Percentiles rank a stretch among this genome's conserved stretches.
Conservation (phyloP, 805 yeast genomes). For the Candida coleopterorum region DNA sequence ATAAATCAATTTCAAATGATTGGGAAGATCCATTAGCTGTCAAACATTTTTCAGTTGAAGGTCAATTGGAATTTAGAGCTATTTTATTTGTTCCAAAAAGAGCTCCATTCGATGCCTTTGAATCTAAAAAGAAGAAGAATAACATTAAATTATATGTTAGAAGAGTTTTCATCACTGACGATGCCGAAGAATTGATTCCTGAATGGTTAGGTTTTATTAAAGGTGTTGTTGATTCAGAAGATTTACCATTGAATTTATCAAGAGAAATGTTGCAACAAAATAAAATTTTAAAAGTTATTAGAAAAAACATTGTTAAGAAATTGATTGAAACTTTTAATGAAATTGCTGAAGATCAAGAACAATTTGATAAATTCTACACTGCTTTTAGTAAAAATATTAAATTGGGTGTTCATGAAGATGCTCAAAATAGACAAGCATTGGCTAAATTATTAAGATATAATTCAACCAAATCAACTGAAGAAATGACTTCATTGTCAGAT, state of each 20-base stretch:
- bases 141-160: slow-evolving; percentile 98
- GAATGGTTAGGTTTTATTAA: slow-evolving; percentile 96
- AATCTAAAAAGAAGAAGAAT: slow-evolving; percentile 97
- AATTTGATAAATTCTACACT: slow-evolving; percentile 95
- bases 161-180: slow-evolving; percentile 99
- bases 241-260: slow-evolving; percentile 97
- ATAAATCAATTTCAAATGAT: slow-evolving; percentile 98
- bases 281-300: slow-evolving; percentile 98
- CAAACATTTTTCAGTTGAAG: slow-evolving; percentile 99
- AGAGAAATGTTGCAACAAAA: slow-evolving; percentile 99
- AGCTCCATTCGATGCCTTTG: slow-evolving; percentile 98
- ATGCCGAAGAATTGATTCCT: slow-evolving; percentile 98
- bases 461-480: slow-evolving; percentile 94
- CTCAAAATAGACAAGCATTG: slow-evolving; percentile 93
- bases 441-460: slow-evolving; percentile 95
- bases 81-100: slow-evolving; percentile 96
- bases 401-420: slow-evolving; percentile 98
- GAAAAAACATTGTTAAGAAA: slow-evolving; percentile 98
- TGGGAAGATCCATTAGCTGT: slow-evolving; percentile 99
- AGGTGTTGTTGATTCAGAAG: slow-evolving; percentile 99
- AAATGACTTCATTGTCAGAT: slow-evolving; percentile 90
- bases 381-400: slow-evolving; percentile 98
- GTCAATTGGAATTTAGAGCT: slow-evolving; percentile 99
- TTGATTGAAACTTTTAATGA: slow-evolving; percentile 97
- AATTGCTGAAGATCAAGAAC: slow-evolving; percentile 98